Base-by-base conservation (phyloP, 495 filamentous ascomycete genomes). In the Halenospora varia region DNA sequence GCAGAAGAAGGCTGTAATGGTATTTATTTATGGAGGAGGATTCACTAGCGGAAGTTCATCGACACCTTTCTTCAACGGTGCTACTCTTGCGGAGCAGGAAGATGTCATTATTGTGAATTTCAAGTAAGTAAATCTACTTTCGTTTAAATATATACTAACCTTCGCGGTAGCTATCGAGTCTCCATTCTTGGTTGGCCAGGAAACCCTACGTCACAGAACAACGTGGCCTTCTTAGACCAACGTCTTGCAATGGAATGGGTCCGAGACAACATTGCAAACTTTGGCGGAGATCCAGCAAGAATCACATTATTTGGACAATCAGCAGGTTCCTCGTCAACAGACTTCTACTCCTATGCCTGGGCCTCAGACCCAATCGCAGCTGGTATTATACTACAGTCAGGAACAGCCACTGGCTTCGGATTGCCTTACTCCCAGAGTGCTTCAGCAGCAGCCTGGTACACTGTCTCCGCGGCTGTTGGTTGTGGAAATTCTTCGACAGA, bases 221-320 rank as follows among this genome's bases (percentile, higher is more conserved):
- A 55, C 18, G 18, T 48, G 1, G 53, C 17, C 4, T 39, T 55
- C 2, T 24, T 55, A 10, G 53, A 55, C 22, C 53, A 51, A 80
- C 81, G 3, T 71, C 76, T 84, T n/a, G 82, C 80, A 0, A 65
- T 86, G 25, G 76, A 82, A 35, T 86, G 84, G 84, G 66, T 86
- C 4, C 69, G 78, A 26, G 77, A 82, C 25, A 81, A 84, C 42
- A 83, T 85, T 48, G 73, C 60, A 1, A 68, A 70, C 2, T 84
- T 84, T 61, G 75, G 79, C 2, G 78, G 82, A 2, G 67, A 73
- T 50, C 68, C 68, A 46, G 23, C 56, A 3, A 62, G 66, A 48
- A 75, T 80, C 1, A 72, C 71, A 20, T 53, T 75, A 10, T 69
- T 68, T 57, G 74, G 72, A 40, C 72, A 76, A 65, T 78, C 74